phyloP scores from a whole-genome alignment of 768 basidiomycete genomes.

The Tricholoma furcatifolium region DNA sequence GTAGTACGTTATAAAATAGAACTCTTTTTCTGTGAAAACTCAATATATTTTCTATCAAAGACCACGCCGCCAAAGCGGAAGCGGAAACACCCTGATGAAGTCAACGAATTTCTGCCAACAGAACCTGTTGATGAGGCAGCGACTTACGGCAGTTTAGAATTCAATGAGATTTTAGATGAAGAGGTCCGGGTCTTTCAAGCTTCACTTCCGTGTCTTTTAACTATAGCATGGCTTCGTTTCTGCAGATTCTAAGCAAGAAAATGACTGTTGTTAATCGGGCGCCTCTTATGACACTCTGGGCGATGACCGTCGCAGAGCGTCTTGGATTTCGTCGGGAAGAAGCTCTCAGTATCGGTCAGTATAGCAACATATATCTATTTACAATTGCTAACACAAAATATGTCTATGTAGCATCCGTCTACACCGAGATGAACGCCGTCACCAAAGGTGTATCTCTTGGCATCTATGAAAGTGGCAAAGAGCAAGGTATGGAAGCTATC shows the following conservation, averaged over 20 bases:
- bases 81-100: slow-evolving; percentile 48
- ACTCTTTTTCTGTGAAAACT: slow-evolving; percentile 2
- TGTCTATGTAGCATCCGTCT: slow-evolving; percentile 68
- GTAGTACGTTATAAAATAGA: slow-evolving; percentile 22
- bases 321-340: slow-evolving; percentile 88
- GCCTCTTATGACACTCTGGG: slow-evolving; percentile 95
- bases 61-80: slow-evolving; percentile 50
- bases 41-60: slow-evolving; percentile 22
- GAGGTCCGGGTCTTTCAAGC: slow-evolving; percentile 39
- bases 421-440: slow-evolving; percentile 90
- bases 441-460: slow-evolving; percentile 85
- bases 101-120: slow-evolving; percentile 60
- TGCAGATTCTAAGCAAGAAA: slow-evolving; percentile 59
- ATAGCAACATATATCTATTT: neutral
- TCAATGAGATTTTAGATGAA: slow-evolving; percentile 72
- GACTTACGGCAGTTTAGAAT: slow-evolving; percentile 57
- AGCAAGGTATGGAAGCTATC: slow-evolving; percentile 53
- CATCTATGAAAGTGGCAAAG: slow-evolving; percentile 58
- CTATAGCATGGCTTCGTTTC: neutral
- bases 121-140: slow-evolving; percentile 49
- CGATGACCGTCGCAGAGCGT: slow-evolving; percentile 79
- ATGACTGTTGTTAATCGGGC: slow-evolving; percentile 82
- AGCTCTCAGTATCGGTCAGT: slow-evolving; percentile 82
- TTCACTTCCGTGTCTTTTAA: neutral
- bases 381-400: neutral